phyloP scores from a whole-genome alignment of 2,329 filamentous ascomycete genomes.

The Leptoxyphium fumago region DNA sequence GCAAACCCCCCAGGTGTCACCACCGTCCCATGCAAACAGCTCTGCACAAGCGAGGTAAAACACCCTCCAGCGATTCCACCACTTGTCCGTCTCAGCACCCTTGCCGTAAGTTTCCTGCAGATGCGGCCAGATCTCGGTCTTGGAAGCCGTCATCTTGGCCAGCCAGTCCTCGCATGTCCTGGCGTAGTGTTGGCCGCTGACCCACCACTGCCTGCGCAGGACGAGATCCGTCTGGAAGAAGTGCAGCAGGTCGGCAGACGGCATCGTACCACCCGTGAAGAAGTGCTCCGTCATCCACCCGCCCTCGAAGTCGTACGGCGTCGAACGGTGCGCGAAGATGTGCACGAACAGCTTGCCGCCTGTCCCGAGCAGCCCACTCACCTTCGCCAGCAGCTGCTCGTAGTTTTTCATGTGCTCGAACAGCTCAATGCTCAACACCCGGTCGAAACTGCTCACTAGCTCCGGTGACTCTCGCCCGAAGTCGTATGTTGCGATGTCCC shows the following conservation, averaged over 20 bases:
- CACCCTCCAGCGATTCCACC: constrained; percentile 58
- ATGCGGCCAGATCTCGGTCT: constrained; percentile 47
- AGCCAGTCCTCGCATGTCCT: constrained; percentile 59
- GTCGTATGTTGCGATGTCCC: constrained; percentile 51
- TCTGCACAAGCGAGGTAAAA: constrained; percentile 60
- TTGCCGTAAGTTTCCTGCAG: constrained; percentile 51
- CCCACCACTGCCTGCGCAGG: constrained; percentile 54
- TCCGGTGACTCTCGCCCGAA: constrained; percentile 33
- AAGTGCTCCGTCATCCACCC: constrained; percentile 64
- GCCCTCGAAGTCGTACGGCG: constrained; percentile 55
- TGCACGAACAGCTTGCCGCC: constrained; percentile 56
- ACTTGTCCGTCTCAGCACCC: constrained; percentile 38
- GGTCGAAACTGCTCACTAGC: constrained; percentile 36
- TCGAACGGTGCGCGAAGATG: constrained; percentile 49
- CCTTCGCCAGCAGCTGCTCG: constrained; percentile 49
- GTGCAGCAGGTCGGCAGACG: constrained; percentile 48
- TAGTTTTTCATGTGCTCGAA: constrained; percentile 72
- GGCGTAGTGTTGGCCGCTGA: constrained; percentile 53
- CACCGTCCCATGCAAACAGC: constrained; percentile 49
- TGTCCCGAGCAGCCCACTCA: constrained; percentile 43
- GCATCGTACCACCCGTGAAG: constrained; percentile 62
- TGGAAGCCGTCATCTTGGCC: constrained; percentile 42
- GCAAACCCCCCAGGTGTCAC: constrained; percentile 53
- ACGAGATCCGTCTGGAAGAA: constrained; percentile 51
- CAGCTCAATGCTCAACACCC: constrained; percentile 54